Base-by-base conservation (phyloP, 106 monocot species). In the Dendrobium catenatum region DNA sequence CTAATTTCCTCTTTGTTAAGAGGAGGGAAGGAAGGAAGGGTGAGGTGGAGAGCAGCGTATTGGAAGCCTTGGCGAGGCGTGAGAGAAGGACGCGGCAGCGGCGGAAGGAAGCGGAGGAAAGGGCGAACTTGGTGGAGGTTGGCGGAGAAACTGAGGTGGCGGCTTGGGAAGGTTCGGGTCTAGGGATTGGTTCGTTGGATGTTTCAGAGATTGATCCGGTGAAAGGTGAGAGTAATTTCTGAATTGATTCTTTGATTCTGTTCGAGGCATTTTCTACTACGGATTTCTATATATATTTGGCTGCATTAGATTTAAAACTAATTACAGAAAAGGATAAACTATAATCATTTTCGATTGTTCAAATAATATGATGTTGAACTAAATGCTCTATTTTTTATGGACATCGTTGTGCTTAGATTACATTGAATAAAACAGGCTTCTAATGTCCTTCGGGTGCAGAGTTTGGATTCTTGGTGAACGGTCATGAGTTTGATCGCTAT, bases 401-500 rank as follows among this genome's bases (percentile, higher is more conserved):
- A 51, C 15, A 16, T 10, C 13, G 7, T 48, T 48, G 48, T 48
- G 1, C n/a, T n/a, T 61, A 61, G 31, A 15, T 70, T 13, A 70
- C 29, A 70, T 37, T 70, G 70, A 13, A 70, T 70, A 29, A 22
- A 19, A 68, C 31, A 68, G n/a, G 4, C 29, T 11, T 29, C 33
- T 73, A 6, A 73, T 42, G 73, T 73, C 20, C 18, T 31, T 37
- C 10, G 20, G 8, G 27, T 80, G 68, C 67, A 81, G 81, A 82
- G 68, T 82, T 82, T 49, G 77, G 81, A 49, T 82, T 82, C 82
- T 68, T 82, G 27, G 77, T 77, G 77, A 82, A 59, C 51, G 77
- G 82, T 51, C 77, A 77, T 77, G 82, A 82, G 67, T 82, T 82
- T 48, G 82, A 82, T 68, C 82, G 19, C 3, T 82, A 82, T 37